Evolutionary conservation across 2,329 filamentous ascomycete species (phyloP).

Genomic region (Aspergillus niger): DNA sequence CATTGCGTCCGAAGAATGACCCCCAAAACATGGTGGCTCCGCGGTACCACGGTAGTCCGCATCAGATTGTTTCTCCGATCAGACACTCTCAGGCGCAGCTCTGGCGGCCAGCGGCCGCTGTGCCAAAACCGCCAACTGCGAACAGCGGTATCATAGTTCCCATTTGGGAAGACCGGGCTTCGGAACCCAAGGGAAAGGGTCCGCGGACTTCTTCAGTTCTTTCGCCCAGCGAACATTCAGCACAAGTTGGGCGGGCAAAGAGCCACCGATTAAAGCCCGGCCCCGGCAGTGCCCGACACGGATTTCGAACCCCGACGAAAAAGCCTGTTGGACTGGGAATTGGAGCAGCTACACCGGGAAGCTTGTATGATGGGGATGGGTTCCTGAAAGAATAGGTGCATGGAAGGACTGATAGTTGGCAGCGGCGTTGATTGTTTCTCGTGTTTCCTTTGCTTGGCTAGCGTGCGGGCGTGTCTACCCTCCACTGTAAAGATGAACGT

Average conservation of each 20-base stretch:
- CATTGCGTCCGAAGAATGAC: not conserved
- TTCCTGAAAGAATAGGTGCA: conserved; percentile 38
- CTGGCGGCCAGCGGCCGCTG: conserved; percentile 12
- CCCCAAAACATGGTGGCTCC: not conserved
- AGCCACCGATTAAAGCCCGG: not conserved
- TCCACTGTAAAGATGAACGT: conserved; percentile 22
- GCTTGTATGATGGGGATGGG: conserved; percentile 49
- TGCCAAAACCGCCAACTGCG: conserved; percentile 16
- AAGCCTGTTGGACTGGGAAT: conserved; percentile 33
- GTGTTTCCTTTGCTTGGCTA: conserved; percentile 9
- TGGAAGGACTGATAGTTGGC: not conserved
- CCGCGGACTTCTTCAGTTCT: conserved; percentile 19
- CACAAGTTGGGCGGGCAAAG: not conserved
- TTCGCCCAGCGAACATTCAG: conserved; percentile 14
- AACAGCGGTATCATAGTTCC: conserved; percentile 32
- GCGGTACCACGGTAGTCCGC: not conserved
- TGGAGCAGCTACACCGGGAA: conserved; percentile 44
- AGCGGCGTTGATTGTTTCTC: conserved; percentile 1
- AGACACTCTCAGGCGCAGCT: not conserved
- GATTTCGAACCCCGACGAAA: conserved; percentile 30
- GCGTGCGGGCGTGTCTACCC: conserved; percentile 3
- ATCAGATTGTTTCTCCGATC: not conserved
- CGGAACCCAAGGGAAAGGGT: conserved; percentile 14
- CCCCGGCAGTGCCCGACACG: conserved; percentile 20
- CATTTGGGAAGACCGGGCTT: conserved; percentile 44